A percentile compares a stretch with the other conserved stretches of the same genome.
These are phyloP conservation scores for Darksidea phi DNA, from an alignment of 495 filamentous ascomycete species.

Conservation along the genomic window DNA sequence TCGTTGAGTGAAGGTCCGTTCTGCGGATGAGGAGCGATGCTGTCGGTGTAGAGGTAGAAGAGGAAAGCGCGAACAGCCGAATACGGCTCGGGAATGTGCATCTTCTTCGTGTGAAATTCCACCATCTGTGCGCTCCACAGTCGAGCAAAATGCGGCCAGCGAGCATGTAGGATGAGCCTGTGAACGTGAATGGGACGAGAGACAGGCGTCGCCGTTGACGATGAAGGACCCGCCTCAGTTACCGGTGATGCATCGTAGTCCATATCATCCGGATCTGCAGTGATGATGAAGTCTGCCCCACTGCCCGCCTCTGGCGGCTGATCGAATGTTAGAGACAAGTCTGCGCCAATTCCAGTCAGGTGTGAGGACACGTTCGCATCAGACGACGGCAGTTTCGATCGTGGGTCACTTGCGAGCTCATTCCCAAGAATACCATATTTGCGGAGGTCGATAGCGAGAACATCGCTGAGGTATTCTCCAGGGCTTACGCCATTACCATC, in stretches of 20 bases:
- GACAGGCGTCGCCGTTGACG: constrained; percentile 32
- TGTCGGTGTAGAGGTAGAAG: constrained; percentile 95
- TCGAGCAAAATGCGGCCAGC: constrained; percentile 94
- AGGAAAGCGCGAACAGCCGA: constrained; percentile 90
- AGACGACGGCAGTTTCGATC: constrained; percentile 54
- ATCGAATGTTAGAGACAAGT: constrained; percentile 83
- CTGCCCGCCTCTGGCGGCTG: constrained; percentile 72
- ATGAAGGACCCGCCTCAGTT: background rate
- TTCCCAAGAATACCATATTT: constrained; percentile 86
- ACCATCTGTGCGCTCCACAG: constrained; percentile 91
- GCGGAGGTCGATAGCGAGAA: constrained; percentile 84
- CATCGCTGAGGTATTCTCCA: constrained; percentile 90
- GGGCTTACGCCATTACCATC: constrained; percentile 52
- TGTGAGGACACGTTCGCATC: constrained; percentile 52
- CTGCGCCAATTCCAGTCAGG: constrained; percentile 68
- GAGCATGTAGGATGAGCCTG: constrained; percentile 84
- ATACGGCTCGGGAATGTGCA: constrained; percentile 97
- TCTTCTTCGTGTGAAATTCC: constrained; percentile 91
- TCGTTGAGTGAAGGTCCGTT: constrained; percentile 67
- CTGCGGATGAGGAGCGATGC: constrained; percentile 65
- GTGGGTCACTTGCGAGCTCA: constrained; percentile 60
- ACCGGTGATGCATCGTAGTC: constrained; percentile 54
- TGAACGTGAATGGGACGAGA: constrained; percentile 92
- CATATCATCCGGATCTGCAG: constrained; percentile 68
- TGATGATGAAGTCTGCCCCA: constrained; percentile 81